Evolutionary conservation across 2,329 filamentous ascomycete genomes (phyloP), one percentile per base, ranked within the genome.

Genomic region (Xylaria sp.): DNA sequence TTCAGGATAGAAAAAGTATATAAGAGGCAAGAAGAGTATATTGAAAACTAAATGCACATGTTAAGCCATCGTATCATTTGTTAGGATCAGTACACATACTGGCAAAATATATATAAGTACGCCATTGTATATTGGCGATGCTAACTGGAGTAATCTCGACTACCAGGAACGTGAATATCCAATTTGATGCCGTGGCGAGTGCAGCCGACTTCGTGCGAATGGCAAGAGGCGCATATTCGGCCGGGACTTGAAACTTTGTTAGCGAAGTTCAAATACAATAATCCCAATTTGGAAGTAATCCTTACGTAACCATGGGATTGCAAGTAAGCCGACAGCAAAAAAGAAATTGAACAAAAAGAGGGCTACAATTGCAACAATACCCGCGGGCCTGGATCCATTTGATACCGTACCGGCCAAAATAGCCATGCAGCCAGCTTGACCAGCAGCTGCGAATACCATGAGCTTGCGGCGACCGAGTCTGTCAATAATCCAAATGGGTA

Each of bases 371-470:
- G 56, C 65, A 2, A 50, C n/a, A 7, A 51, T 20, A 17, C 61
- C 65, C 6, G 60, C 38, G 3, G 61, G 13, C n/a, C 49, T 39
- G n/a, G 63, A 51, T 27, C 63, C 65, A 29, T 56, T 50, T 22
- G 61, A 57, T 22, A 56, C 54, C 17, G 54, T 56, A 10, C 82
- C 81, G 0, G 84, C 81, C 47, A 88, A 79, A 44, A 92, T 83
- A 2, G 88, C 85, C 90, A 92, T 92, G 60, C 86, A 87, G 2
- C 84, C 74, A 39, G 87, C 87, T 81, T 89, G 88, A 0, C 88
- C 88, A 5, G 82, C 80, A 0, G 87, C 86, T 56, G 90, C 90
- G 67, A 92, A 87, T 20, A 93, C 79, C 89, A 93, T 92, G 66
- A 93, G 84, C 73, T 86, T 85, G 31, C 91, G 85, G 36, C 91